phyloP scores from a whole-genome alignment of 306 rosid genomes.

The Trifolium repens region DNA sequence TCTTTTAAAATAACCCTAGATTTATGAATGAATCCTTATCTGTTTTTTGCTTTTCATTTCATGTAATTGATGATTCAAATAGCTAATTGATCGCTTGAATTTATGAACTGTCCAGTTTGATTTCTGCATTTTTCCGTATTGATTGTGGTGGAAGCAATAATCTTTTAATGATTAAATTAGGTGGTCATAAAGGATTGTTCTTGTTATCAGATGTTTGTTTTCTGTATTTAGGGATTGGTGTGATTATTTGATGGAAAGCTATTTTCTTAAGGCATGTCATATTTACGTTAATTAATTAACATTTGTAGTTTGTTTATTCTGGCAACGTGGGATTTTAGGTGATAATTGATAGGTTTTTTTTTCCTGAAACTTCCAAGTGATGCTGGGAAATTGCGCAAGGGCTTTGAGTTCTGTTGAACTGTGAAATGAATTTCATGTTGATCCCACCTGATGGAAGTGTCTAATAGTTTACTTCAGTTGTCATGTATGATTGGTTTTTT shows the following conservation, averaged over 20 bases:
- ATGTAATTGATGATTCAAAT: not conserved
- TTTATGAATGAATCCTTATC: not conserved
- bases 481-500: slow-evolving; percentile 9
- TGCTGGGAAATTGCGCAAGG: slow-evolving; percentile 55
- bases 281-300: not conserved
- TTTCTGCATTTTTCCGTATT: not conserved
- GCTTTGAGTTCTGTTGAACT: slow-evolving; percentile 47
- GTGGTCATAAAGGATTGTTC: not conserved
- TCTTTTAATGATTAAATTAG: slow-evolving; percentile 14
- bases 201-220: not conserved
- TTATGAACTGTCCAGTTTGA: not conserved
- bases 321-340: not conserved
- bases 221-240: not conserved
- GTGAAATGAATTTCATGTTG: slow-evolving; percentile 33
- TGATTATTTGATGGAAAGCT: slow-evolving; percentile 1
- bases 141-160: not conserved
- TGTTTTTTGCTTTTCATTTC: not conserved
- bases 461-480: slow-evolving; percentile 21
- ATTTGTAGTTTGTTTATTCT: not conserved
- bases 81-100: not conserved
- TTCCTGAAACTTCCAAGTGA: slow-evolving; percentile 41
- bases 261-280: not conserved
- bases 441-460: slow-evolving; percentile 47
- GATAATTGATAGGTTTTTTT: not conserved
- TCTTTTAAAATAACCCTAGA: not conserved